These are phyloP conservation scores for Flaveria floridana DNA, from an alignment of 140 eudicot species.

Conservation along the genomic window DNA sequence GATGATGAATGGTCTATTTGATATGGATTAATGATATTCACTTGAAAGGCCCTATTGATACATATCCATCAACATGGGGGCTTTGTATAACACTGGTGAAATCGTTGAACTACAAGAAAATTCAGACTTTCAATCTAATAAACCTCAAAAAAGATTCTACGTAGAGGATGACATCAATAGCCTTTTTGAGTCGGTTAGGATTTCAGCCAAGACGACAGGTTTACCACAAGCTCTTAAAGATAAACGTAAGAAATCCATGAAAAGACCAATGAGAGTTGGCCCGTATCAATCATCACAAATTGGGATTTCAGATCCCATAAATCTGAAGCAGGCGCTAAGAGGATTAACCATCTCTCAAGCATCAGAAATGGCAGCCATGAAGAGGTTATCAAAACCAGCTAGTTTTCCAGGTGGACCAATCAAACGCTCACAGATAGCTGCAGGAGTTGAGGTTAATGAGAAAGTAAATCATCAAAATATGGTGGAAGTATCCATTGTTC, in stretches of 20 bases:
- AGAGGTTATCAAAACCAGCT: slow-evolving; percentile 48
- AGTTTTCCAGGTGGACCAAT: slow-evolving; percentile 39
- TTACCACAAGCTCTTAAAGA: slow-evolving; percentile 40
- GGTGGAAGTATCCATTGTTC: slow-evolving; percentile 52
- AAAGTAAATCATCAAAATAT: slow-evolving; percentile 36
- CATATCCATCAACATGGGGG: slow-evolving; percentile 39
- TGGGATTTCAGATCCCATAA: slow-evolving; percentile 66
- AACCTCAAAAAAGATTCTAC: slow-evolving; percentile 40
- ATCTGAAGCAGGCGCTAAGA: slow-evolving; percentile 84
- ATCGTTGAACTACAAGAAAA: slow-evolving; percentile 58
- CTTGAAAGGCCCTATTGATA: neutral
- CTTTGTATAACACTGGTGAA: slow-evolving; percentile 43
- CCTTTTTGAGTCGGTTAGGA: slow-evolving; percentile 68
- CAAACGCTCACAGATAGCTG: slow-evolving; percentile 47
- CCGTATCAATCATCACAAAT: slow-evolving; percentile 50
- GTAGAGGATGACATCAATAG: slow-evolving; percentile 77
- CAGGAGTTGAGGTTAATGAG: slow-evolving; percentile 44
- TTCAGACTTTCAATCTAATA: slow-evolving; percentile 30
- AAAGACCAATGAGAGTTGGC: slow-evolving; percentile 59
- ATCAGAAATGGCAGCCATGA: slow-evolving; percentile 85
- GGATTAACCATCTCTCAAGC: slow-evolving; percentile 92
- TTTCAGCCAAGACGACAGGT: slow-evolving; percentile 40
- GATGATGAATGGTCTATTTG: slow-evolving; percentile 23
- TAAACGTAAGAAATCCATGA: slow-evolving; percentile 56
- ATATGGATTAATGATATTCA: neutral